Evolutionary conservation across 257 asterid species (phyloP), one percentile per base, ranked within the genome.

Genomic region (Lavandula angustifolia): DNA sequence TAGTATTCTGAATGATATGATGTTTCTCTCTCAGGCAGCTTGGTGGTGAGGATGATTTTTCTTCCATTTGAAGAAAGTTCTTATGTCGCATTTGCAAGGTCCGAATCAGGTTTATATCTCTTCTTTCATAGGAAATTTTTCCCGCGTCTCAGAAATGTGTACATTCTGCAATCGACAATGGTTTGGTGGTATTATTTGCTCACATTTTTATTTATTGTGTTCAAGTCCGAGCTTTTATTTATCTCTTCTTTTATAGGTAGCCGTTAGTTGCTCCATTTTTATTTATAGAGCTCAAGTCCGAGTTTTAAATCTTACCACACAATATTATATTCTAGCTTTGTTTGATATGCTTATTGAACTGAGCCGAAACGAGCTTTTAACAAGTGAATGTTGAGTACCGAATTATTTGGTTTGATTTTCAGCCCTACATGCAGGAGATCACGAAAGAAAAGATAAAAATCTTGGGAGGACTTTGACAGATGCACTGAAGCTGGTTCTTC

Each of bases 51-150:
- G 78, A 38, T 94, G 80, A 79, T 94, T 66, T 90, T 94, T 74
- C 96, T 90, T 37, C 99, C 99, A 29, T 94, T 94, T 73, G 98
- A 94, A 78, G 99, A 94, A 79, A 94, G 98, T 79, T 88, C 95
- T 11, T 90, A 86, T 66, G 73, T 82, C 64, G 85, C 98, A 42
- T 94, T 94, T 85, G 99, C 96, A 82, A 90, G 92, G 95, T 94
- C 91, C 60, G 91, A 94, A 61, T 82, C 96, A 94, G 96, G 99
- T 94, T 81, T 83, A 82, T 69, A 67, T 80, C 95, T 61, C 64
- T 57, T 75, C 82, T 69, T 76, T 47, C 67, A 56, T 61, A 62
- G 12, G 18, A 22, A 1, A 52, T 6, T n/a, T 12, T 58, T n/a
- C 14, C 54, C 48, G 48, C 60, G 64, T 51, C 5, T 31, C 38